Conservation (phyloP, 768 basidiomycete species). For the Boletellus emodensis region DNA sequence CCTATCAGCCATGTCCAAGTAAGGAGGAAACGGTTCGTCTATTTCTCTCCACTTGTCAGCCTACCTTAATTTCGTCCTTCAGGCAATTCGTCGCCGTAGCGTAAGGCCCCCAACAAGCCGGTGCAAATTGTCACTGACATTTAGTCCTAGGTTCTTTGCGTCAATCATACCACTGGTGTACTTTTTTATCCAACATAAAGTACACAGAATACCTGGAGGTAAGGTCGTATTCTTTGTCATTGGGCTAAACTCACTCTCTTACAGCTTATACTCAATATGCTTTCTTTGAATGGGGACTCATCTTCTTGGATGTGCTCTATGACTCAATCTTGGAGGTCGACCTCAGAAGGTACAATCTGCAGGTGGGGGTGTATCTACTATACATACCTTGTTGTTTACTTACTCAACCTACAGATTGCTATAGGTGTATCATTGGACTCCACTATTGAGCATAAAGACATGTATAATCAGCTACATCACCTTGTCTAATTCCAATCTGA, state of each 20-base stretch:
- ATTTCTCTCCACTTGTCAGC: neutral
- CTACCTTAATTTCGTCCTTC: neutral
- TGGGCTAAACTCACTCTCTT: neutral
- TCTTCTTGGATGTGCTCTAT: constrained; percentile 66
- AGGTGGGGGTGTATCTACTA: constrained; percentile 36
- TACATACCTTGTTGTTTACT: neutral
- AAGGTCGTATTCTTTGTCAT: constrained; percentile 12
- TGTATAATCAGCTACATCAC: constrained; percentile 45
- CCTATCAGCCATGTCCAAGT: constrained; percentile 37
- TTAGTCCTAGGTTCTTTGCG: constrained; percentile 57
- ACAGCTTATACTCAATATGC: constrained; percentile 82
- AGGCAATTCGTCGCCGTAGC: constrained; percentile 52
- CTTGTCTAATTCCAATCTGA: constrained; percentile 31
- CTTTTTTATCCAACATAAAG: constrained; percentile 84
- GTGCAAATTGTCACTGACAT: constrained; percentile 1
- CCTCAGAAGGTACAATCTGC: constrained; percentile 48
- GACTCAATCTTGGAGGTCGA: constrained; percentile 66
- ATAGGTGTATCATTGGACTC: constrained; percentile 28
- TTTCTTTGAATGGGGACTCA: constrained; percentile 86
- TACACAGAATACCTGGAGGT: constrained; percentile 77
- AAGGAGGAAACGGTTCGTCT: constrained; percentile 50
- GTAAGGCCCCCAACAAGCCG: constrained; percentile 28
- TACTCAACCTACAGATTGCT: constrained; percentile 13
- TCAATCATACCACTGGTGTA: constrained; percentile 72
- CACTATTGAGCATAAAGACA: constrained; percentile 29